These are phyloP conservation scores for Leccinum ponderosum DNA, from an alignment of 1,284 basidiomycete genomes.

Conservation along the genomic window DNA sequence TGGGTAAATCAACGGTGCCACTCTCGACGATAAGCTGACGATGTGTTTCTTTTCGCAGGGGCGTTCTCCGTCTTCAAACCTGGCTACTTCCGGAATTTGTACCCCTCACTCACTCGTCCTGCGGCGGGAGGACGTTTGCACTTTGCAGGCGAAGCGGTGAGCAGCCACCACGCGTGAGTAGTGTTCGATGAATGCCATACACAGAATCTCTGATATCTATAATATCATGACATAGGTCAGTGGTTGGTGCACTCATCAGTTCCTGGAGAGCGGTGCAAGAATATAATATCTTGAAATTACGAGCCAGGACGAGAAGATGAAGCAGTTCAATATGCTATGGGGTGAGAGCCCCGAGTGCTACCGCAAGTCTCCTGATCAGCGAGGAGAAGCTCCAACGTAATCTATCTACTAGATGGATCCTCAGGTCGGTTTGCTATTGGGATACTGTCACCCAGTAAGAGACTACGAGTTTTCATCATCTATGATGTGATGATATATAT, in stretches of 20 bases:
- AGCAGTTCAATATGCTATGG: constrained; percentile 16
- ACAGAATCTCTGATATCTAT: neutral
- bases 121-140: neutral
- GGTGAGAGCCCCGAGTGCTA: constrained; percentile 24
- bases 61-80: neutral
- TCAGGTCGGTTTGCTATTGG: constrained; percentile 7
- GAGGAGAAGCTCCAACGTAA: neutral
- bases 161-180: constrained; percentile 1
- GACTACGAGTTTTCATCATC: neutral
- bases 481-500: neutral
- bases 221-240: constrained; percentile 13
- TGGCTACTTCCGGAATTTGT: neutral
- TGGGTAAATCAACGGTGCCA: neutral
- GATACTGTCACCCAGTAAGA: neutral
- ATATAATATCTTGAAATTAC: constrained; percentile 23
- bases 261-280: constrained; percentile 26
- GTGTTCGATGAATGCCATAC: neutral
- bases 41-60: neutral
- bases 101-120: neutral
- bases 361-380: neutral
- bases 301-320: constrained; percentile 11
- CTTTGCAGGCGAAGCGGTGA: neutral
- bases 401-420: constrained; percentile 7
- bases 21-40: neutral
- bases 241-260: constrained; percentile 27